These are phyloP conservation scores for Emmonsia crescens DNA, from an alignment of 2,329 filamentous ascomycete species.

Conservation along the genomic window DNA sequence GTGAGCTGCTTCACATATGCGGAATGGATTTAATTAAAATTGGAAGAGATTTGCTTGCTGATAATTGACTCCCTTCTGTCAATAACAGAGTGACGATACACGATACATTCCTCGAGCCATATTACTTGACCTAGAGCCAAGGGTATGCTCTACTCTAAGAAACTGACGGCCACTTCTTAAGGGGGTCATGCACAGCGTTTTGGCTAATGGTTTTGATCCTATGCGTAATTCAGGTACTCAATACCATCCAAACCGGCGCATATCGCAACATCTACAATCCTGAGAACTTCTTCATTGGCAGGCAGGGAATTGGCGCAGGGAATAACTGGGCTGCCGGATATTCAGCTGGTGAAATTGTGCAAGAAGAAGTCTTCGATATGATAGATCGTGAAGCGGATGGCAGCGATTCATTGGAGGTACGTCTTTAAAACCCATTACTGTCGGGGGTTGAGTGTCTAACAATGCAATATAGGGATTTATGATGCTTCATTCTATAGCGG, in stretches of 20 bases:
- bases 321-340: slow-evolving; percentile 99
- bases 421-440: slow-evolving; percentile 5
- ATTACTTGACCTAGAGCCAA: slow-evolving; percentile 84
- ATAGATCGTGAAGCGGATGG: slow-evolving; percentile 97
- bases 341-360: slow-evolving; percentile 78
- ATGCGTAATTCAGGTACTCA: slow-evolving; percentile 53
- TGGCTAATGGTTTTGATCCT: not conserved
- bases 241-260: slow-evolving; percentile 80
- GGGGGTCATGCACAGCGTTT: not conserved
- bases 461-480: slow-evolving; percentile 64
- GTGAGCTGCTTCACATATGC: slow-evolving; percentile 18
- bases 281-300: slow-evolving; percentile 96
- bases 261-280: slow-evolving; percentile 99
- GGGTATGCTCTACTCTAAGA: slow-evolving; percentile 42
- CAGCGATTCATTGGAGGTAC: slow-evolving; percentile 84
- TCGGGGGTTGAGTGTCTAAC: not conserved
- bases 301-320: slow-evolving; percentile 83
- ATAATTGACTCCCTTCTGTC: not conserved
- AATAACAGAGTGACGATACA: slow-evolving; percentile 75
- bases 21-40: not conserved
- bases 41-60: not conserved
- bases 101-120: slow-evolving; percentile 96
- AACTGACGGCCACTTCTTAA: not conserved
- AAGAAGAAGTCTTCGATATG: slow-evolving; percentile 98
- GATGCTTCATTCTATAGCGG: slow-evolving; percentile 95